Percentiles rank a stretch among this genome's conserved stretches.
Evolutionary conservation across 2,329 filamentous ascomycete genomes (phyloP).

Genomic region (Diaporthe ilicicola): DNA sequence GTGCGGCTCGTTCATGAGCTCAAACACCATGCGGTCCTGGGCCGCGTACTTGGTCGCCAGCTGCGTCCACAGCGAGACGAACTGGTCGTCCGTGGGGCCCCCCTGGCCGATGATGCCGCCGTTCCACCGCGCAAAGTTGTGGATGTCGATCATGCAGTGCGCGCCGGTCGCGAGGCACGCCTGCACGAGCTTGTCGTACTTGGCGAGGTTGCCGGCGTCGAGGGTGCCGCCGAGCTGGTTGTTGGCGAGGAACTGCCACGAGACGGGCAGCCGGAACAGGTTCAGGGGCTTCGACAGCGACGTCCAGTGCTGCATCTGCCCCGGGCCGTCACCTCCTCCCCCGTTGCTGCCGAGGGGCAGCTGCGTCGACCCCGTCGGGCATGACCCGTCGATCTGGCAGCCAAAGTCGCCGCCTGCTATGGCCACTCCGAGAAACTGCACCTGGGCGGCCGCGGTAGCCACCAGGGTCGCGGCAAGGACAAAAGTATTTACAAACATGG

Average conservation of each 20-base stretch:
- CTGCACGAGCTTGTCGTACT: slow-evolving; percentile 59
- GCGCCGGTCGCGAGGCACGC: slow-evolving; percentile 58
- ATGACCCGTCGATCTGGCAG: slow-evolving; percentile 50
- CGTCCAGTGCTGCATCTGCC: slow-evolving; percentile 65
- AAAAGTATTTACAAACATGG: not conserved
- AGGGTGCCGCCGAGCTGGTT: slow-evolving; percentile 52
- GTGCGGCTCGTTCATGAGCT: slow-evolving; percentile 74
- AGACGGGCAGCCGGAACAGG: slow-evolving; percentile 62
- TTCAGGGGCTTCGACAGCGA: slow-evolving; percentile 60
- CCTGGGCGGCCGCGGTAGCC: slow-evolving; percentile 17
- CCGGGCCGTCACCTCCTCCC: slow-evolving; percentile 40
- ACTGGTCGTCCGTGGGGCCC: slow-evolving; percentile 62
- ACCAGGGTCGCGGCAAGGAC: not conserved
- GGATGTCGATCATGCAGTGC: slow-evolving; percentile 55
- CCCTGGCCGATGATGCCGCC: slow-evolving; percentile 69
- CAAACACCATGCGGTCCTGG: slow-evolving; percentile 64
- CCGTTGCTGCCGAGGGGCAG: slow-evolving; percentile 15
- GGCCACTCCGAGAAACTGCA: slow-evolving; percentile 45
- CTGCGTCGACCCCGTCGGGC: slow-evolving; percentile 42
- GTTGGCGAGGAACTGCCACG: slow-evolving; percentile 61
- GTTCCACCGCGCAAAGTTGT: slow-evolving; percentile 62
- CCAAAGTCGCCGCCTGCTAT: slow-evolving; percentile 60
- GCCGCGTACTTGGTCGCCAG: slow-evolving; percentile 64
- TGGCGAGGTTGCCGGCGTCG: slow-evolving; percentile 49
- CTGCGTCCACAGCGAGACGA: slow-evolving; percentile 64